These are phyloP conservation scores for Boletus smithii DNA, from an alignment of 1,284 basidiomycete genomes.

Conservation along the genomic window DNA sequence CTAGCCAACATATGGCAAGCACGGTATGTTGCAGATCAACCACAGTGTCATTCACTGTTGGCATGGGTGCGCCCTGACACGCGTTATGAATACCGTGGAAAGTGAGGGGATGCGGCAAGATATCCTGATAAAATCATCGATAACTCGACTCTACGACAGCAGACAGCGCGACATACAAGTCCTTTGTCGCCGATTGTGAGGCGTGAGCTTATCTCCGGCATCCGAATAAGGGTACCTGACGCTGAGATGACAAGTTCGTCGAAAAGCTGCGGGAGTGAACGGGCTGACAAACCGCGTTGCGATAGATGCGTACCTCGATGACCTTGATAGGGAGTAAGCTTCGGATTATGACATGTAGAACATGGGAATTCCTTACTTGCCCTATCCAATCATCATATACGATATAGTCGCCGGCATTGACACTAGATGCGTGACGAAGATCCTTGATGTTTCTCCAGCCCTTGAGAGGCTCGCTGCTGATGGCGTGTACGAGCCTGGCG, in stretches of 20 bases:
- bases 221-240: slow-evolving; percentile 56
- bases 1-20: slow-evolving; percentile 84
- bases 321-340: slow-evolving; percentile 36
- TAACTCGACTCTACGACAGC: slow-evolving; percentile 2
- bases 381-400: slow-evolving; percentile 86
- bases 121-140: slow-evolving; percentile 45
- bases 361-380: slow-evolving; percentile 51
- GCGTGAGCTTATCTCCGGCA: slow-evolving; percentile 74
- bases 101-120: slow-evolving; percentile 55
- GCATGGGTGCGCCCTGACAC: slow-evolving; percentile 43
- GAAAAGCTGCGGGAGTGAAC: slow-evolving; percentile 56
- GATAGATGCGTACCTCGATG: slow-evolving; percentile 40
- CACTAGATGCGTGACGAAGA: slow-evolving; percentile 55
- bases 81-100: slow-evolving; percentile 47
- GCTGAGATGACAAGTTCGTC: slow-evolving; percentile 78
- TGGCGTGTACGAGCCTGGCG: slow-evolving; percentile 71
- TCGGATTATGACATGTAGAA: slow-evolving; percentile 4
- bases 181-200: slow-evolving; percentile 71
- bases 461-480: slow-evolving; percentile 58
- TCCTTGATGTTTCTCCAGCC: slow-evolving; percentile 65
- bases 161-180: slow-evolving; percentile 42
- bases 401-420: slow-evolving; percentile 81
- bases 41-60: slow-evolving; percentile 55
- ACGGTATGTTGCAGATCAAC: slow-evolving; percentile 76
- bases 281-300: neutral